A percentile compares a stretch with the other conserved stretches of the same genome.
Conservation (phyloP, 306 rosid species). For the Quercus gilva region DNA sequence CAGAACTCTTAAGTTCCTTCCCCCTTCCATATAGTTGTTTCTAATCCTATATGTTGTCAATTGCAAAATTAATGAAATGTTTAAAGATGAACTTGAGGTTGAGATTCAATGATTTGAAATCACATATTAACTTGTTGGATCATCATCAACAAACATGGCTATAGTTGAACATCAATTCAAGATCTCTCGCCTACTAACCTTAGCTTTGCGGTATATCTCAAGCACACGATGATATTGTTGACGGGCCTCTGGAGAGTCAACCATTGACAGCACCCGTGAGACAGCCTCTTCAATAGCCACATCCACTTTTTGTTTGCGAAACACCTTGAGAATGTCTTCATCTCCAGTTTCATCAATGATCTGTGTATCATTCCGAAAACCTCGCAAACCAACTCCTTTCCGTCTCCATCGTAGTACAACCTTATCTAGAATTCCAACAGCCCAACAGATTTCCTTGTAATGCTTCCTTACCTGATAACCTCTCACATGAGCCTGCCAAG, state of each 20-base stretch:
- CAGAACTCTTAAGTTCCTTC: neutral
- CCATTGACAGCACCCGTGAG: conserved; percentile 78
- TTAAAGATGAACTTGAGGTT: neutral
- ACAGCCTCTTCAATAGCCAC: conserved; percentile 66
- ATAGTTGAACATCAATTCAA: neutral
- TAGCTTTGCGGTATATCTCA: conserved; percentile 61
- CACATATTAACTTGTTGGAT: neutral
- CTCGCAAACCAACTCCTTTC: conserved; percentile 74
- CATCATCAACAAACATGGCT: neutral
- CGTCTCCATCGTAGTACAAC: conserved; percentile 89
- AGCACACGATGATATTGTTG: conserved; percentile 84
- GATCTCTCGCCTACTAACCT: conserved; percentile 43
- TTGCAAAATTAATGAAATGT: neutral
- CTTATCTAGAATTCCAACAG: conserved; percentile 83
- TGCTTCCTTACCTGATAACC: conserved; percentile 85
- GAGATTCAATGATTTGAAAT: neutral
- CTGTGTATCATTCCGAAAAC: conserved; percentile 46
- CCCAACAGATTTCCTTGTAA: conserved; percentile 81
- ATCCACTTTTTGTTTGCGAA: conserved; percentile 78
- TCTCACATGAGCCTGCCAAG: conserved; percentile 85
- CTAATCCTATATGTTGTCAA: neutral
- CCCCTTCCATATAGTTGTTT: neutral
- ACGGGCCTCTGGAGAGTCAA: conserved; percentile 61
- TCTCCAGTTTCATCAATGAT: conserved; percentile 59
- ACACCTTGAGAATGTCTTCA: conserved; percentile 80